Base-by-base conservation (phyloP, 2,329 filamentous ascomycete genomes). In the Ciborinia camelliae region DNA sequence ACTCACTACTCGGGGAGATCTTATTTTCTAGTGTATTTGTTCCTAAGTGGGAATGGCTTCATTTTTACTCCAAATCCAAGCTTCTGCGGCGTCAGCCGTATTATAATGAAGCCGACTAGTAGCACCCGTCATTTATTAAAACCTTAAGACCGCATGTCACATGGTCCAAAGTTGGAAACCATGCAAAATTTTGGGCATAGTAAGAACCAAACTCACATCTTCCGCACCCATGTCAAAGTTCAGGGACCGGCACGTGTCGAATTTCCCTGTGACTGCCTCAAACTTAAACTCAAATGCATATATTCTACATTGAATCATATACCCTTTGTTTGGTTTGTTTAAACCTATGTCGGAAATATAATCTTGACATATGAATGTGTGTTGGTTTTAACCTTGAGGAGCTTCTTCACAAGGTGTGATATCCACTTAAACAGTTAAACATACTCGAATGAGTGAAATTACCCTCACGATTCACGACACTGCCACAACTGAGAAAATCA, bases 271-370 rank as follows among this genome's bases (percentile, higher is more conserved):
- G 18, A 26, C 20, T 43, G 15, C 6, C 35, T 4, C 20, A 4
- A 7, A 15, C 23, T 20, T 4, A 20, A 26, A 30, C 15, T 18
- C 4, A 20, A 7, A 54, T 41, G 6, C 52, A 4, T 15, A 28
- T 5, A 4, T 18, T 3, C 23, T 54, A 39, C 15, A 20, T 14
- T 7, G 2, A 35, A 14, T 0, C 30, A 52, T 7, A 9, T 45
- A n/a, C 5, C 10, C 14, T 10, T 2, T 35, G 0, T 2, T 7
- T n/a, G 20, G 30, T 0, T 4, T n/a, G 20, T 3, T 45, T 45
- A 2, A 3, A 45, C n/a, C 2, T 4, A 45, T 45, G 41, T n/a
- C 43, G n/a, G 10, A n/a, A 20, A 23, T 9, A 23, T 4, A 10
- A 45, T 23, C 20, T 10, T n/a, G 43, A 9, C 0, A 45, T 45